A percentile compares a stretch with the other conserved stretches of the same genome.
Conservation (phyloP, 1,284 basidiomycete species). For the Flammula alnicola region DNA sequence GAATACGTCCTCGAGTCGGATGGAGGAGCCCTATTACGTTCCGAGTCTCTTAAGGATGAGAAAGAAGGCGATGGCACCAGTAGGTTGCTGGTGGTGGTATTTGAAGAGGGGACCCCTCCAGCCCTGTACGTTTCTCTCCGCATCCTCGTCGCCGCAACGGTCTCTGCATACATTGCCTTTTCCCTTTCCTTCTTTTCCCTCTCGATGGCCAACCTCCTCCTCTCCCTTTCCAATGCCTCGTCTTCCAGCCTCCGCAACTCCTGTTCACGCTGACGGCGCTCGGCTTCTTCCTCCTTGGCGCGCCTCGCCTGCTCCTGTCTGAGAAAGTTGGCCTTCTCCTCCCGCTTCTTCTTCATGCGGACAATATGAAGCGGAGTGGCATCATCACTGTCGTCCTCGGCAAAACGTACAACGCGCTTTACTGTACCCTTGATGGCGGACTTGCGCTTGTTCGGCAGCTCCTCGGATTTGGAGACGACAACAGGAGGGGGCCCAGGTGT, state of each 20-base stretch:
- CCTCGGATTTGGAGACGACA: conserved; percentile 14
- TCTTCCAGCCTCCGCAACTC: conserved; percentile 45
- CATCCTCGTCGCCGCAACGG: conserved; percentile 61
- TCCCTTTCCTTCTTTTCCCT: conserved; percentile 61
- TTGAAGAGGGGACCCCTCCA: conserved; percentile 41
- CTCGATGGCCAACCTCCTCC: conserved; percentile 49
- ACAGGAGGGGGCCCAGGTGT: conserved; percentile 12
- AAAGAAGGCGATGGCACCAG: conserved; percentile 39
- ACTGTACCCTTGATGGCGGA: conserved; percentile 35
- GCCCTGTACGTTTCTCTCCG: conserved; percentile 62
- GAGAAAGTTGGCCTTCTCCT: conserved; percentile 72
- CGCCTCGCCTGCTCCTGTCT: conserved; percentile 61
- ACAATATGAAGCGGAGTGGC: conserved; percentile 66
- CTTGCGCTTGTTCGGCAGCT: conserved; percentile 6
- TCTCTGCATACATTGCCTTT: conserved; percentile 58
- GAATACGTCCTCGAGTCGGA: conserved; percentile 42
- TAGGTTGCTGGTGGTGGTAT: conserved; percentile 23
- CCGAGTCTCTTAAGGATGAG: conserved; percentile 44
- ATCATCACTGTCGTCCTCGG: conserved; percentile 56
- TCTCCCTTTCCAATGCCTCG: conserved; percentile 57
- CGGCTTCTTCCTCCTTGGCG: conserved; percentile 41
- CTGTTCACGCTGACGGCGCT: conserved; percentile 47
- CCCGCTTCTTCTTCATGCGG: conserved; percentile 69
- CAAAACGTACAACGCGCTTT: conserved; percentile 72
- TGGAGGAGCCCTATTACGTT: conserved; percentile 43